A percentile compares a stretch with the other conserved stretches of the same genome.
Evolutionary conservation across 352 stramenopile species (phyloP).

Genomic region (Globisporangium mamillatum): DNA sequence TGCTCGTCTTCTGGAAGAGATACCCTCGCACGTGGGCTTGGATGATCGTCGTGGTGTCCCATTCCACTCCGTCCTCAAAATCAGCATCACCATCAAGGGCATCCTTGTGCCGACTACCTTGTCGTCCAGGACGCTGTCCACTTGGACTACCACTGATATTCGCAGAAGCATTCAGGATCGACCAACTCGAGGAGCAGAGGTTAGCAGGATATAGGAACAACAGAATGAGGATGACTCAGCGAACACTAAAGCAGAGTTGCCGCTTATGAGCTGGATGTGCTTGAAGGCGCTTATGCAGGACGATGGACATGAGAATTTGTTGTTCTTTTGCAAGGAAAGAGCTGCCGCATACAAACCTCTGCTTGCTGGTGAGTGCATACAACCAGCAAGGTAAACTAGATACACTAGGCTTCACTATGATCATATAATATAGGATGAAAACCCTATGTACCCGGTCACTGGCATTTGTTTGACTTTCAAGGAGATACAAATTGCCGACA

Average conservation of each 20-base stretch:
- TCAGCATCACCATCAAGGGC: neutral
- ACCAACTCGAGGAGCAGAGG: neutral
- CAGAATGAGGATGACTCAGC: too few relatives aligned
- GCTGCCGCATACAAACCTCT: too few relatives aligned
- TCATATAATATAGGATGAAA: too few relatives aligned
- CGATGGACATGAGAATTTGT: too few relatives aligned
- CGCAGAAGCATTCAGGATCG: neutral
- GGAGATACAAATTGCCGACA: neutral
- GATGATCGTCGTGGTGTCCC: conserved; percentile 4
- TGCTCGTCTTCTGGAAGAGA: conserved; percentile 10
- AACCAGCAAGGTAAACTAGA: too few relatives aligned
- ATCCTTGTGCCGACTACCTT: neutral
- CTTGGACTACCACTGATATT: neutral
- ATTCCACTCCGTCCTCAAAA: neutral
- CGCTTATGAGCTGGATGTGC: too few relatives aligned
- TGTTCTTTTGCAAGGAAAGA: too few relatives aligned
- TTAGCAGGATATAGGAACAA: neutral
- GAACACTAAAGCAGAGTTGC: too few relatives aligned
- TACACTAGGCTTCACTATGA: too few relatives aligned
- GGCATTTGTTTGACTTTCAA: neutral
- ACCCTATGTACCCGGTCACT: neutral
- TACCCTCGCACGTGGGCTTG: conserved; percentile 18
- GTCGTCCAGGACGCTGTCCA: neutral
- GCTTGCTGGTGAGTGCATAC: too few relatives aligned
- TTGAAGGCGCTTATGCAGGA: too few relatives aligned